Conservation (phyloP, 345 rosid genomes). For the Reutealis trisperma region DNA sequence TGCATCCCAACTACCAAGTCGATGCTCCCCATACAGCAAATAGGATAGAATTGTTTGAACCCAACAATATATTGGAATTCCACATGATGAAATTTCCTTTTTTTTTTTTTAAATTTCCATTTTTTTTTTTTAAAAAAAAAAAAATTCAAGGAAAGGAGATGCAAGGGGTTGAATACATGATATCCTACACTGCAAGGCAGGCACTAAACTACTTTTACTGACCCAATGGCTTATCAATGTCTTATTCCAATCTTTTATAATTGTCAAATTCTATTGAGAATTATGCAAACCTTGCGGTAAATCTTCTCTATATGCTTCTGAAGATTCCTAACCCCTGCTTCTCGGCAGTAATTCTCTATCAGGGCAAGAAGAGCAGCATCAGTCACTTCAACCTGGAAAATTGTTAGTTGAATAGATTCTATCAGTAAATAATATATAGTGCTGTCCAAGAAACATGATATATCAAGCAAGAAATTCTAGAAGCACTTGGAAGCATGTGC, state of each 20-base stretch:
- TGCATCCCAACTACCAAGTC: neutral
- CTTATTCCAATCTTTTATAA: neutral
- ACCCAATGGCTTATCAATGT: neutral
- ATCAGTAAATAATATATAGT: neutral
- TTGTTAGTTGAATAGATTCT: neutral
- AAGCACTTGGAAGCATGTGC: neutral
- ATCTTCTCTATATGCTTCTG: slow-evolving; percentile 99
- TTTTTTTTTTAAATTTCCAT: neutral
- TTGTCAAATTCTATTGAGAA: neutral
- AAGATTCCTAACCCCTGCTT: slow-evolving; percentile 98
- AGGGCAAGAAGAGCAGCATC: slow-evolving; percentile 85
- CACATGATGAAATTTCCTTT: neutral
- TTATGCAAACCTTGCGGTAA: slow-evolving; percentile 80
- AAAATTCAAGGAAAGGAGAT: neutral
- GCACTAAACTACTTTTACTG: neutral
- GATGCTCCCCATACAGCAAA: neutral
- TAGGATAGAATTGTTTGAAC: neutral
- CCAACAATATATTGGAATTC: neutral
- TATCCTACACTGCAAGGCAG: neutral
- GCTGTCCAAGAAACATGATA: neutral
- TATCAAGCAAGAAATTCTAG: slow-evolving; percentile 7
- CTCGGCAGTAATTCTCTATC: slow-evolving; percentile 95
- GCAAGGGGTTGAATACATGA: neutral
- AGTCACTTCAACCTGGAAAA: slow-evolving; percentile 81
- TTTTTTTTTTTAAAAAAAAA: neutral